These are phyloP conservation scores for Setomelanomma holmii DNA, from an alignment of 2,329 filamentous ascomycete genomes.

Conservation along the genomic window DNA sequence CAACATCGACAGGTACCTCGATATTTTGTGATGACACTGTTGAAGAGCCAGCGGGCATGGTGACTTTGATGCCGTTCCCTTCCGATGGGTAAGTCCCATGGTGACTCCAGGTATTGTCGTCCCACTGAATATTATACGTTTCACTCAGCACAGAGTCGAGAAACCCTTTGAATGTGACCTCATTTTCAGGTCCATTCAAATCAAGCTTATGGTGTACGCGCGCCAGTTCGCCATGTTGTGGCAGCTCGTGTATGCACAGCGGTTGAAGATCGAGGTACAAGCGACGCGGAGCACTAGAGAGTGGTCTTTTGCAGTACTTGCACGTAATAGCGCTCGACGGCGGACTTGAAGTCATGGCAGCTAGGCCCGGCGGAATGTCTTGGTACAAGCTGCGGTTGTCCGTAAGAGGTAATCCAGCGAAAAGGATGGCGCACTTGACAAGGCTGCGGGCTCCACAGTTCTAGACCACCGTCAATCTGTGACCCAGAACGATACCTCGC, in stretches of 20 bases:
- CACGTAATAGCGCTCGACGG: background rate
- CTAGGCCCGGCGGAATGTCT: constrained; percentile 3
- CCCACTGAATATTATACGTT: constrained; percentile 21
- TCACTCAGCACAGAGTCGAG: constrained; percentile 26
- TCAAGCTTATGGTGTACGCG: background rate
- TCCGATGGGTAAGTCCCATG: constrained; percentile 22
- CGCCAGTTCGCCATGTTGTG: constrained; percentile 23
- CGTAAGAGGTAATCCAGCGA: background rate
- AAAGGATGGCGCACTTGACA: background rate
- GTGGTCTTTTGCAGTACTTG: background rate
- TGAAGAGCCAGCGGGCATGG: constrained; percentile 13
- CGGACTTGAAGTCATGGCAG: background rate
- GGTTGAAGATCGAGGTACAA: constrained; percentile 15
- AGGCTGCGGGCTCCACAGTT: constrained; percentile 1
- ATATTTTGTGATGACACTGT: background rate
- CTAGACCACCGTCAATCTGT: constrained; percentile 2
- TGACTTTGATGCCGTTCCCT: constrained; percentile 6
- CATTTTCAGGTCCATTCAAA: background rate
- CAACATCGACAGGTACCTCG: constrained; percentile 8
- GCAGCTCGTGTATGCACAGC: constrained; percentile 22
- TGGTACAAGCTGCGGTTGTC: background rate
- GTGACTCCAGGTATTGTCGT: constrained; percentile 13
- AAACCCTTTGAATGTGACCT: constrained; percentile 18
- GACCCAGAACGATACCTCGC: background rate
- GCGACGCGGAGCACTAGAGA: background rate